Percentiles rank a stretch among this genome's conserved stretches.
phyloP scores from a whole-genome alignment of 176 grass and related monocot species.

The Poa pratensis region DNA sequence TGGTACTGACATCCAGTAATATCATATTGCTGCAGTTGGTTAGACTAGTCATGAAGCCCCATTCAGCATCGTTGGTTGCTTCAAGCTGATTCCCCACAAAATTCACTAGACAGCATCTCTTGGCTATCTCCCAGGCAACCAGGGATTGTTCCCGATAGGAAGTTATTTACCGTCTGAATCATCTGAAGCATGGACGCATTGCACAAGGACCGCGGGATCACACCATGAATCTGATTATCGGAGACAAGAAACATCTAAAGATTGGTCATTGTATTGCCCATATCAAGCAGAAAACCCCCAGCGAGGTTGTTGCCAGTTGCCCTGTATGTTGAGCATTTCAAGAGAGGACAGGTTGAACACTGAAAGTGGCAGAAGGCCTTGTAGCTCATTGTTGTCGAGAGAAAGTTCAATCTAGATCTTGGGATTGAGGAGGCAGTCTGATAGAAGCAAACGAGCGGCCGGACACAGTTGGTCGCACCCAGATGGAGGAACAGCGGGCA shows the following conservation, averaged over 20 bases:
- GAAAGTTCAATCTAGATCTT: not conserved
- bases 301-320: constrained; percentile 31
- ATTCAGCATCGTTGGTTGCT: constrained; percentile 27
- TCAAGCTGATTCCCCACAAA: constrained; percentile 32
- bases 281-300: not conserved
- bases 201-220: constrained; percentile 27
- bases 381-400: not conserved
- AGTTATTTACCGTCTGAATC: constrained; percentile 25
- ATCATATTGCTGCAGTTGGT: constrained; percentile 38
- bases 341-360: constrained; percentile 38
- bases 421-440: no score
- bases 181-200: constrained; percentile 38
- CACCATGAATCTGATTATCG: constrained; percentile 29
- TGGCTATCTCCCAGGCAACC: not conserved
- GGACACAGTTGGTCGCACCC: no score
- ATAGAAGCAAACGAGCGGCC: no score
- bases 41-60: constrained; percentile 24
- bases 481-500: no score
- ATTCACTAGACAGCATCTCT: not conserved
- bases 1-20: not conserved
- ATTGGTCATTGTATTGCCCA: constrained; percentile 8
- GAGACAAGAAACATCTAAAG: not conserved
- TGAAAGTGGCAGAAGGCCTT: constrained; percentile 14
- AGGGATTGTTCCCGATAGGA: constrained; percentile 29
- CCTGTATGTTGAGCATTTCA: not conserved